A percentile compares a stretch with the other conserved stretches of the same genome.
phyloP scores from a whole-genome alignment of 2,329 filamentous ascomycete genomes.

The Sclerotinia glacialis region DNA sequence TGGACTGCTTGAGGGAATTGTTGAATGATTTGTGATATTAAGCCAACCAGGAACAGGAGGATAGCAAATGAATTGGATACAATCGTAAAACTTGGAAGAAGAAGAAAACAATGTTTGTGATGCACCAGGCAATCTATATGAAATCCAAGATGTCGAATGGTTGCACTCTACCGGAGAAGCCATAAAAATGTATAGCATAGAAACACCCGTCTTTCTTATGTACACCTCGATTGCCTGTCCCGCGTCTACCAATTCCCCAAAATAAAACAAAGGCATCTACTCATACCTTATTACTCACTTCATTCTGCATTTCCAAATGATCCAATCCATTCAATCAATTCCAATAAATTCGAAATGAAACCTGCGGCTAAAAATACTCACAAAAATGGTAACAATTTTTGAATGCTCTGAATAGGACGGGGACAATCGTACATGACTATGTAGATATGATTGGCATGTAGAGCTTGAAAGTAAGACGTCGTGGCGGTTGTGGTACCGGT shows the following conservation, averaged over 20 bases:
- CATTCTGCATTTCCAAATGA: neutral
- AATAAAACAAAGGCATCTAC: neutral
- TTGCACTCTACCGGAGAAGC: neutral
- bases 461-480: neutral
- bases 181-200: neutral
- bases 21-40: neutral
- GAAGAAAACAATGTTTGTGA: neutral
- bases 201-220: conserved; percentile 9
- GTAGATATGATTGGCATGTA: conserved; percentile 7
- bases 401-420: neutral
- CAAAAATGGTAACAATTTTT: neutral
- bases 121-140: conserved; percentile 9
- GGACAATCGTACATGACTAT: neutral
- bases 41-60: neutral
- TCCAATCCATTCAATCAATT: neutral
- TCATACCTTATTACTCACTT: neutral
- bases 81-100: neutral
- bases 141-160: neutral
- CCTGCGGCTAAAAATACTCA: neutral
- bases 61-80: neutral
- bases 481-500: neutral
- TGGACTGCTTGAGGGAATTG: neutral
- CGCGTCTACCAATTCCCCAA: neutral
- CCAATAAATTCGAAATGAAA: conserved; percentile 1
- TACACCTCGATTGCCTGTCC: neutral